Conservation (phyloP, 2,329 filamentous ascomycete species). For the Penicillium olsonii region DNA sequence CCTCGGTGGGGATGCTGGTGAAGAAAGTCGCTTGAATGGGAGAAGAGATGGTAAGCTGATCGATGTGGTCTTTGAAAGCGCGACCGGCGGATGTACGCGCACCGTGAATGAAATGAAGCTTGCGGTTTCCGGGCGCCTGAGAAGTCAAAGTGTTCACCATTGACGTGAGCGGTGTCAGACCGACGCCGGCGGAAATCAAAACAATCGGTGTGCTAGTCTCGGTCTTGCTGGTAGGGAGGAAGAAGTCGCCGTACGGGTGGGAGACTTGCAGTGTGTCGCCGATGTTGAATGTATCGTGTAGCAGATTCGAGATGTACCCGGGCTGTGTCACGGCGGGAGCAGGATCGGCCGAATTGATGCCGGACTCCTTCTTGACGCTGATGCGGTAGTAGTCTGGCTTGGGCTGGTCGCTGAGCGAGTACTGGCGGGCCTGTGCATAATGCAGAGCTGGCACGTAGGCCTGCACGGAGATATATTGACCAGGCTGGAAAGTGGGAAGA, state of each 20-base stretch:
- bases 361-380: constrained; percentile 68
- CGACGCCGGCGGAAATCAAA: constrained; percentile 63
- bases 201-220: constrained; percentile 51
- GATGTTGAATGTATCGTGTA: constrained; percentile 62
- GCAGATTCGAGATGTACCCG: constrained; percentile 68
- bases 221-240: constrained; percentile 44
- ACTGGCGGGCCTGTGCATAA: constrained; percentile 69
- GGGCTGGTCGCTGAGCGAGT: constrained; percentile 69
- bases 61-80: constrained; percentile 58
- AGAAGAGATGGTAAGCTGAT: constrained; percentile 45
- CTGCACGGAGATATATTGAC: constrained; percentile 71
- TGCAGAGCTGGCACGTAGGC: constrained; percentile 60
- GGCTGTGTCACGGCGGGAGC: constrained; percentile 51
- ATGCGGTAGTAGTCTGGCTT: constrained; percentile 66
- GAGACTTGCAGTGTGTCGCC: constrained; percentile 67
- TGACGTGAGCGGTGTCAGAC: constrained; percentile 61
- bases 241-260: constrained; percentile 67
- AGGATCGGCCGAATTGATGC: constrained; percentile 50
- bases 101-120: constrained; percentile 62
- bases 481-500: constrained; percentile 67
- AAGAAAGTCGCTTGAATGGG: constrained; percentile 61
- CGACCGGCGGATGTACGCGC: constrained; percentile 49
- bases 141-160: constrained; percentile 58
- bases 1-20: constrained; percentile 52
- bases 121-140: constrained; percentile 47